A percentile compares a stretch with the other conserved stretches of the same genome.
Evolutionary conservation across 495 filamentous ascomycete genomes (phyloP).

Genomic region (Penicillium angulare): DNA sequence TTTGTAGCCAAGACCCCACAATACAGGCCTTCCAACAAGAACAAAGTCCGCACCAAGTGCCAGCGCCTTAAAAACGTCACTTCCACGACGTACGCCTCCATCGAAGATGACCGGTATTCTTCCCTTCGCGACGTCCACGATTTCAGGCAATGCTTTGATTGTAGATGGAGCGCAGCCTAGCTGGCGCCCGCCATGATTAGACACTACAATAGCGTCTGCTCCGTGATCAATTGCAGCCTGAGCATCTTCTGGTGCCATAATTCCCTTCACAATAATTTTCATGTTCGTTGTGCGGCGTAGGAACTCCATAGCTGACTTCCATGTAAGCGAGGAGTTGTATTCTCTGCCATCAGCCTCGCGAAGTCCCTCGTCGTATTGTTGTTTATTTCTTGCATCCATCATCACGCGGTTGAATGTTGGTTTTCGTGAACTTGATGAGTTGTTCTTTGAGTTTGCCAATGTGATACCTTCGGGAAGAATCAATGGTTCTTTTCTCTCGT

Average conservation of each 20-base stretch:
- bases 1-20: constrained; percentile 14
- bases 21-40: constrained; percentile 8
- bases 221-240: constrained; percentile 50
- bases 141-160: constrained; percentile 65
- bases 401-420: constrained; percentile 5
- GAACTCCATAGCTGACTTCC: constrained; percentile 7
- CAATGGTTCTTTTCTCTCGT: constrained; percentile 40
- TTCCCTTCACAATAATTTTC: constrained; percentile 14
- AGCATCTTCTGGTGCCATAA: constrained; percentile 12
- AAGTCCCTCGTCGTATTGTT: constrained; percentile 1
- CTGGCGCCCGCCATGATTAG: constrained; percentile 66
- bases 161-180: constrained; percentile 59
- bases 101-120: constrained; percentile 11
- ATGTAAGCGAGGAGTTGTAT: constrained; percentile 7
- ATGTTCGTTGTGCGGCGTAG: constrained; percentile 5
- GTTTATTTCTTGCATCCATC: constrained; percentile 6
- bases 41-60: constrained; percentile 16
- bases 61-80: constrained; percentile 15
- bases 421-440: background rate
- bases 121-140: constrained; percentile 26
- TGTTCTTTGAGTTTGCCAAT: constrained; percentile 2
- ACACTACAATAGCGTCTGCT: constrained; percentile 59
- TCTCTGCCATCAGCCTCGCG: background rate
- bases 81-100: constrained; percentile 13
- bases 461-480: constrained; percentile 29